Base-by-base conservation (phyloP, 2,329 filamentous ascomycete genomes). In the Metarhizium album region DNA sequence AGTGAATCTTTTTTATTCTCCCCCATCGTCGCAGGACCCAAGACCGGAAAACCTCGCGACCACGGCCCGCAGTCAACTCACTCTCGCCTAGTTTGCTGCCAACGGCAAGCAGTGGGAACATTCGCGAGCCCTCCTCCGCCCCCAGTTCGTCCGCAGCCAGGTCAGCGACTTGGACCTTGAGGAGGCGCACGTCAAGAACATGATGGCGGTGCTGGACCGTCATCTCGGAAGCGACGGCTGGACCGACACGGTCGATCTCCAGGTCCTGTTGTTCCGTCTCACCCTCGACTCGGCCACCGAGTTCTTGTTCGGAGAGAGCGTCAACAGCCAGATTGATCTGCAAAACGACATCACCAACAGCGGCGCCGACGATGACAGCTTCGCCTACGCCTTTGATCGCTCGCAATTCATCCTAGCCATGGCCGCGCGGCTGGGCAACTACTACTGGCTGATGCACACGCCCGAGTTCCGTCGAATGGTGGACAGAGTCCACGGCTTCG, bases 401-500 rank as follows among this genome's bases (percentile, higher is more conserved):
- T 59, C 66, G 18, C 67, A 60, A 68, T 74, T 60, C 69, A 70
- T 48, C 70, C 70, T 62, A 70, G 62, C 71, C 50, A 67, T 73
- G 16, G 86, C 87, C 57, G 81, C 65, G 13, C 65, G 68, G 1
- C 54, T 74, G 4, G 67, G 65, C 5, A 67, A 68, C 46, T 60
- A 70, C 48, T 74, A 73, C 60, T 75, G 71, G 71, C 55, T 76
- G 4, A 62, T 71, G 16, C 67, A 70, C 33, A 66, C 81, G 2
- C 70, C 78, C 47, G 76, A 79, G 2, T 88, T 88, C 62, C 72
- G 70, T 53, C 76, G 80, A 51, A 78, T 83, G 11, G 82, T 87
- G 48, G 74, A 76, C 31, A 68, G 74, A n/a, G 77, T 88, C 64
- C 80, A 89, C 60, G 64, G 74, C 9, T 89, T 87, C 60, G 76